Percentiles rank a stretch among this genome's conserved stretches.
Evolutionary conservation across 2,329 filamentous ascomycete genomes (phyloP).

Genomic region (Boeremia exigua): DNA sequence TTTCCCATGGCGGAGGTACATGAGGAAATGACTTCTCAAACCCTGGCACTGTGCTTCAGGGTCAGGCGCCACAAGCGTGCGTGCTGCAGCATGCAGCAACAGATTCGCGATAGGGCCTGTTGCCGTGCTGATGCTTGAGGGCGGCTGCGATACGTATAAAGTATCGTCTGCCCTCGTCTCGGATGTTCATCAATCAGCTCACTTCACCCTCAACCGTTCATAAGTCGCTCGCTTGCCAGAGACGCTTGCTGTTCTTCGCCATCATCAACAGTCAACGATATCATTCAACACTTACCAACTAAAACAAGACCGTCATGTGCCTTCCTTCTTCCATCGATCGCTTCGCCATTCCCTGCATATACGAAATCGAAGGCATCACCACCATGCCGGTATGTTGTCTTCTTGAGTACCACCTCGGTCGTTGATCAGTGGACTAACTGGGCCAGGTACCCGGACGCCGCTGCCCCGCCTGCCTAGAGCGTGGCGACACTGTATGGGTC

Average conservation of each 20-base stretch:
- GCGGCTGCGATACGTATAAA: conserved; percentile 12
- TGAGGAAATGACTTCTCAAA: conserved; percentile 21
- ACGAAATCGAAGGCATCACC: conserved; percentile 38
- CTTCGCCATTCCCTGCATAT: conserved; percentile 35
- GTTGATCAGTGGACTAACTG: conserved; percentile 1
- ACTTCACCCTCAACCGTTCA: background rate
- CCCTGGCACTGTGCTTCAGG: conserved; percentile 18
- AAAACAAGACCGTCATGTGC: conserved; percentile 30
- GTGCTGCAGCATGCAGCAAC: conserved; percentile 14
- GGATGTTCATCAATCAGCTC: background rate
- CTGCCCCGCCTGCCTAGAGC: conserved; percentile 49
- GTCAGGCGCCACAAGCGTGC: conserved; percentile 27
- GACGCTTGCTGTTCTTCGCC: background rate
- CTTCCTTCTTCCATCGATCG: conserved; percentile 33
- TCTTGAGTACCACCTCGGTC: background rate
- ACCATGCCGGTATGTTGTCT: conserved; percentile 44
- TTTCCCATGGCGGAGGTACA: conserved; percentile 13
- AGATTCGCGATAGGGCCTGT: conserved; percentile 7
- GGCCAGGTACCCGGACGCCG: conserved; percentile 48
- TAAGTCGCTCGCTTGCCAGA: background rate
- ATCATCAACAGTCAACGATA: background rate
- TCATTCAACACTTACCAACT: background rate
- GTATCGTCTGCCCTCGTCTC: background rate
- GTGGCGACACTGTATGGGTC: conserved; percentile 50
- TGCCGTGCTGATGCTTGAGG: background rate